Base-by-base conservation (phyloP, 192 early-diverging fungal species). In the Jimgerdemannia flammicorona region DNA sequence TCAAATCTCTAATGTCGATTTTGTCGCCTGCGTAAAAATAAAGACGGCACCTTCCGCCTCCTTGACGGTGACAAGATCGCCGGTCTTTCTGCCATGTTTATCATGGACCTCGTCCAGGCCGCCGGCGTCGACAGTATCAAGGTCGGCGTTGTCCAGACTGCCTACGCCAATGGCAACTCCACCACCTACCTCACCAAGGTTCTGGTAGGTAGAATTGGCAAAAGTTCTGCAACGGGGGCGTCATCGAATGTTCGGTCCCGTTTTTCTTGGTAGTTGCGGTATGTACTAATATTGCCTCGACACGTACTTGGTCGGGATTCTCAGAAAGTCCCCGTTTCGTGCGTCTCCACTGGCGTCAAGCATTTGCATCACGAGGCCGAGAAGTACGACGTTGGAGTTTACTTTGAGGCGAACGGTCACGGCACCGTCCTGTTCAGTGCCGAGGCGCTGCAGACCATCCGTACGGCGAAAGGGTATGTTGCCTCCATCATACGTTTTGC, bases 321-420 rank as follows among this genome's bases (percentile, higher is more conserved):
- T 69, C 86, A 92, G 90, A 85, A 93, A 84, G 93, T 99, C 42
- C 97, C 97, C 41, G 97, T 98, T 17, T 93, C 95, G 20, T 98
- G 96, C 84, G 95, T 97, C 40, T 87, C 93, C 65, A 99, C 98
- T 7, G 98, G 98, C 74, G 98, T 99, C 74, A 99, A 99, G 90
- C 92, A 99, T 84, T 87, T 99, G 77, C 98, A 99, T 79, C 98
- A 99, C 81, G 97, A 96, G 75, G 98, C 98, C 42, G 92, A 95
- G 81, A 92, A 95, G 77, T 99, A 95, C 84, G 95, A 97, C 82
- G 92, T 99, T 75, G 98, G 98, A 79, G 96, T 98, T 59, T 99
- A 99, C 88, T 99, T 99, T 92, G 98, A 99, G 84, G 98, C 98
- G 64, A 99, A 99, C 76, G 98, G 98, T 72, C 98, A 99, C 81